Percentiles rank a stretch among this genome's conserved stretches.
phyloP scores from a whole-genome alignment of 2,329 filamentous ascomycete genomes.

The Verticillium isaacii region DNA sequence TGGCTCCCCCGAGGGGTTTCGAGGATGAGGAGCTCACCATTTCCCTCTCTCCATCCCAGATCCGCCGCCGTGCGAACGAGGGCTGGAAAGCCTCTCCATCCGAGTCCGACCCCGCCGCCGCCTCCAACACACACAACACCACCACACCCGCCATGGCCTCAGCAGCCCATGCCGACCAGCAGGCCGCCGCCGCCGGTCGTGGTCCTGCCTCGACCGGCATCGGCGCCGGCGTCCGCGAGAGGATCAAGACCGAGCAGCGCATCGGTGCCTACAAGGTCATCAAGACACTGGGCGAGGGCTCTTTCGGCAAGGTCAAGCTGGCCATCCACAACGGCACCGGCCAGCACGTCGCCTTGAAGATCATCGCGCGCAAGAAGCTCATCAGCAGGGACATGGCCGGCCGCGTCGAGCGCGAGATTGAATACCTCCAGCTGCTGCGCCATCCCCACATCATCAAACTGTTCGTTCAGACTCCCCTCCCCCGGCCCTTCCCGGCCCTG shows the following conservation, averaged over 20 bases:
- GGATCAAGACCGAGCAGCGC: slow-evolving; percentile 68
- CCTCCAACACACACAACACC: slow-evolving; percentile 21
- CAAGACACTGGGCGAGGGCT: slow-evolving; percentile 89
- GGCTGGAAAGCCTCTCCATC: slow-evolving; percentile 13
- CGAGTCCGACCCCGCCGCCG: slow-evolving; percentile 21
- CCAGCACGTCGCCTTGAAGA: slow-evolving; percentile 96
- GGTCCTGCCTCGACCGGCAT: slow-evolving; percentile 15
- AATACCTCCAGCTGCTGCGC: slow-evolving; percentile 90
- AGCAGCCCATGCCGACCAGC: slow-evolving; percentile 11
- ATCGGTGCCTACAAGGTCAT: slow-evolving; percentile 90
- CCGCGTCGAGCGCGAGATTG: slow-evolving; percentile 94
- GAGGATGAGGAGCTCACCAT: slow-evolving; percentile 80
- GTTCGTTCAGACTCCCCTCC: slow-evolving; percentile 41
- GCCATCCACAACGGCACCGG: slow-evolving; percentile 88
- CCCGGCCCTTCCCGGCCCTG: background rate
- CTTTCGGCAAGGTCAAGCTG: slow-evolving; percentile 97
- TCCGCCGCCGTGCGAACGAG: slow-evolving; percentile 46
- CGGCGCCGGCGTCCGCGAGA: slow-evolving; percentile 29
- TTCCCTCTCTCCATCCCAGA: slow-evolving; percentile 49
- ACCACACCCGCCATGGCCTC: slow-evolving; percentile 19
- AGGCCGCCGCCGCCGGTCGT: slow-evolving; percentile 7
- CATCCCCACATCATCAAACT: slow-evolving; percentile 99
- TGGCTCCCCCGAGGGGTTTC: slow-evolving; percentile 51
- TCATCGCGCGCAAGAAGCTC: slow-evolving; percentile 92
- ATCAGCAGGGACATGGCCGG: slow-evolving; percentile 98